Base-by-base conservation (phyloP, 2,329 filamentous ascomycete genomes). In the Fusarium denticulatum region DNA sequence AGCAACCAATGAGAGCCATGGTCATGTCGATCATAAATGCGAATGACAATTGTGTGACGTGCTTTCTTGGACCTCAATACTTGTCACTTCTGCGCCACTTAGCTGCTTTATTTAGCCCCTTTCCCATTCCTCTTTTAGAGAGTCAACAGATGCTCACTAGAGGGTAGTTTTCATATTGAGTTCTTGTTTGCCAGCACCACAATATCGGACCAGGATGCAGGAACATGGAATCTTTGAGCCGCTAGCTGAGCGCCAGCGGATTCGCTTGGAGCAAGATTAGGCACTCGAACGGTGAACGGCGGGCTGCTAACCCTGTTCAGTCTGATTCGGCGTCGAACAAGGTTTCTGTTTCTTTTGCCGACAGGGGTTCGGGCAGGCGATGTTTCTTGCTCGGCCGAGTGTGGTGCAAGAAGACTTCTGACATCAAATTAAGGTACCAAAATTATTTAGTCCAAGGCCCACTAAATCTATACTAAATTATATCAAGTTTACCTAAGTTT, bases 121-220 rank as follows among this genome's bases (percentile, higher is more conserved):
- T 45, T 37, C 7, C n/a, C 45, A 69, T 64, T 58, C 58, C 58
- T 64, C 20, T 30, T 50, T 50, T 42, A 16, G 20, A 30, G 26
- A 50, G 24, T 47, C 56, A 45, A 49, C 20, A 70, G 53, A 45
- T n/a, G 24, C 34, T 39, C 12, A 22, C 34, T 28, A 22, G 24
- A 36, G 28, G 39, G 57, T 30, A 60, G 24, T 52, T 50, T 50
- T 40, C 28, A 73, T 28, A 57, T 47, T 55, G 20, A 39, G 60
- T 57, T 61, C 57, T 43, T 47, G 28, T 43, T 52, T 68, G 24
- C 45, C 53, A 58, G 43, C 42, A 46, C 57, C 64, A 47, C 60
- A 45, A 64, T 55, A 52, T 45, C 53, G 56, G 46, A 37, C 60
- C 47, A 55, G 42, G 49, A 77, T 71, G 75, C 75, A 77, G 71